phyloP scores from a whole-genome alignment of 257 asterid genomes.

The Capsicum pubescens region DNA sequence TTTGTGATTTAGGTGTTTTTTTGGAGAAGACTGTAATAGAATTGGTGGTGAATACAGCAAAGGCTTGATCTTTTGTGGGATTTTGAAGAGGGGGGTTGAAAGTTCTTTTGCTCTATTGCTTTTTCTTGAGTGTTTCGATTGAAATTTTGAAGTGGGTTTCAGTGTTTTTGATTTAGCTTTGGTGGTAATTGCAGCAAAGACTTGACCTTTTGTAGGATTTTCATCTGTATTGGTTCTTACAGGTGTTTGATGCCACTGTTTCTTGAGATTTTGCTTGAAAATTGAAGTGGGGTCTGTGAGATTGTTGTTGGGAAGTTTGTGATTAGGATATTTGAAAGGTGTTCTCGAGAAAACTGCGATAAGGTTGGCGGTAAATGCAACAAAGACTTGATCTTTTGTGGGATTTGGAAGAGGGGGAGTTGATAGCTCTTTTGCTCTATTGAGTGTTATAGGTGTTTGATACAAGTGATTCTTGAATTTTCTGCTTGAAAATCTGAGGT shows the following conservation, averaged over 20 bases:
- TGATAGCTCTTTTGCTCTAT: too few relatives aligned
- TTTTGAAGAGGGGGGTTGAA: not conserved
- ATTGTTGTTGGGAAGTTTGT: constrained; percentile 29
- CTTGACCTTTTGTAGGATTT: not conserved
- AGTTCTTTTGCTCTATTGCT: not conserved
- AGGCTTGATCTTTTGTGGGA: constrained; percentile 33
- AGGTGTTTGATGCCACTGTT: not conserved
- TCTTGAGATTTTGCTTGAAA: not conserved
- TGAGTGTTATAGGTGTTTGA: not conserved
- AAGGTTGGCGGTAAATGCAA: constrained; percentile 39
- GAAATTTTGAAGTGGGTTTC: not conserved
- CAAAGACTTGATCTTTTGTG: constrained; percentile 36
- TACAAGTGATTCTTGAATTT: not conserved
- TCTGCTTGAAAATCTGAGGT: constrained; percentile 17
- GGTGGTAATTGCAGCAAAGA: too few relatives aligned
- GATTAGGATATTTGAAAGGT: constrained; percentile 31
- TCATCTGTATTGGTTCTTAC: not conserved
- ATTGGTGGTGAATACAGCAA: constrained; percentile 40
- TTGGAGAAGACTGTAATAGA: constrained; percentile 31
- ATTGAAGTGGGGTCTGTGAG: constrained; percentile 33
- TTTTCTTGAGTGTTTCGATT: not conserved
- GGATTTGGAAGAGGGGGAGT: too few relatives aligned
- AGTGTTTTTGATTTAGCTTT: constrained; percentile 26
- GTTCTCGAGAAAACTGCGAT: constrained; percentile 32
- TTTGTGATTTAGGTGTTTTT: constrained; percentile 33